Evolutionary conservation across 2,329 filamentous ascomycete genomes (phyloP).

Genomic region (Epichloe typhina): DNA sequence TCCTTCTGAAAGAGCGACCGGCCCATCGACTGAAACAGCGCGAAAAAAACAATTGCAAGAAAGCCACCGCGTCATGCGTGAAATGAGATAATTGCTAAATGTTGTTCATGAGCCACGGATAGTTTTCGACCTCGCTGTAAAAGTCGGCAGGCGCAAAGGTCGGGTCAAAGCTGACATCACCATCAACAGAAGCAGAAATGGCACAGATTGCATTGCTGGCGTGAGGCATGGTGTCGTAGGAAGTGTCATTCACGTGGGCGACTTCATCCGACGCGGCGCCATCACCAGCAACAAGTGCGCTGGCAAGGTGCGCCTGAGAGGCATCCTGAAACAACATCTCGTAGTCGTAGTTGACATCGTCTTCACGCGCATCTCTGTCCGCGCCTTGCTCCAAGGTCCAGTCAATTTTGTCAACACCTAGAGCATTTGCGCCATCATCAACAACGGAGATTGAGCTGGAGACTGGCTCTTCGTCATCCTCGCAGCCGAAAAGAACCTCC

Average conservation of each 20-base stretch:
- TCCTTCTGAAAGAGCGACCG: not conserved
- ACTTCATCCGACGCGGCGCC: not conserved
- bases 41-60: not conserved
- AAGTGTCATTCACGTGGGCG: not conserved
- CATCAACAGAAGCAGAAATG: not conserved
- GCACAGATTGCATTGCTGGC: not conserved
- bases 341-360: not conserved
- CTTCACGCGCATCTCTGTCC: not conserved
- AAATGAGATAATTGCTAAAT: not conserved
- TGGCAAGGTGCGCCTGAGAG: not conserved
- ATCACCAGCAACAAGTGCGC: not conserved
- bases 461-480: slow-evolving; percentile 19
- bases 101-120: not conserved
- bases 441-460: slow-evolving; percentile 11
- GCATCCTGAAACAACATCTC: not conserved
- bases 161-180: not conserved
- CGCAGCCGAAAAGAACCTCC: slow-evolving; percentile 25
- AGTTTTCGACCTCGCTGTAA: not conserved
- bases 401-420: not conserved
- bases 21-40: not conserved
- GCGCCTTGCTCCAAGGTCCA: not conserved
- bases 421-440: slow-evolving; percentile 14
- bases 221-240: not conserved
- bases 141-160: not conserved
- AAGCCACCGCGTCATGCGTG: not conserved